These are phyloP conservation scores for Penicillium daleae DNA, from an alignment of 495 filamentous ascomycete species.

Conservation along the genomic window DNA sequence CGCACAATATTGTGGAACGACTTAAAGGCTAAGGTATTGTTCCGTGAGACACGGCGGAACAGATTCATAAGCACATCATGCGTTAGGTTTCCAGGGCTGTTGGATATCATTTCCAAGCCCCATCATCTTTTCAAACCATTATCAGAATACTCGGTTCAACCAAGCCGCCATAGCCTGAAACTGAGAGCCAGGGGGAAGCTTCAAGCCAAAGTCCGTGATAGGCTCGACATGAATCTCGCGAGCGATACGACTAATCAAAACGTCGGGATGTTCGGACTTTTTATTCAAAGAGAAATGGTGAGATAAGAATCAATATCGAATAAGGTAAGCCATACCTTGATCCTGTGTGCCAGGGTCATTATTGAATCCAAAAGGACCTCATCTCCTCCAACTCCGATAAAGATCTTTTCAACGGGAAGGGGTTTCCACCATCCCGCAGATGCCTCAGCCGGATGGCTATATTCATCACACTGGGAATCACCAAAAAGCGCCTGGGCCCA, in stretches of 20 bases:
- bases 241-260: not conserved
- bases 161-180: conserved; percentile 17
- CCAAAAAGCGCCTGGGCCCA: too few species aligned
- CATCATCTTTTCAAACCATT: too few species aligned
- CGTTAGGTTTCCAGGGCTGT: too few species aligned
- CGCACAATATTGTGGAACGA: too few species aligned
- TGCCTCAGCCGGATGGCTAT: conserved; percentile 1
- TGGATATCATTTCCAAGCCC: too few species aligned
- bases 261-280: too few species aligned
- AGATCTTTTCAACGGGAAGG: conserved; percentile 11
- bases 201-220: conserved; percentile 12
- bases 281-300: too few species aligned
- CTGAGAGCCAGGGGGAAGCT: conserved; percentile 10
- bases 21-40: too few species aligned
- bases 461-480: not conserved
- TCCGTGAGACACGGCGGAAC: too few species aligned
- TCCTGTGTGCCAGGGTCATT: not conserved
- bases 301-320: too few species aligned
- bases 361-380: conserved; percentile 11
- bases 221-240: conserved; percentile 11
- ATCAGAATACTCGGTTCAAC: conserved; percentile 1
- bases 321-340: too few species aligned
- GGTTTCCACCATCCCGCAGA: conserved; percentile 8
- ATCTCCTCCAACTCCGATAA: conserved; percentile 11
- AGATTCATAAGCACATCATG: too few species aligned